Base-by-base conservation (phyloP, 768 basidiomycete genomes). In the Leccinum aurantiacum region DNA sequence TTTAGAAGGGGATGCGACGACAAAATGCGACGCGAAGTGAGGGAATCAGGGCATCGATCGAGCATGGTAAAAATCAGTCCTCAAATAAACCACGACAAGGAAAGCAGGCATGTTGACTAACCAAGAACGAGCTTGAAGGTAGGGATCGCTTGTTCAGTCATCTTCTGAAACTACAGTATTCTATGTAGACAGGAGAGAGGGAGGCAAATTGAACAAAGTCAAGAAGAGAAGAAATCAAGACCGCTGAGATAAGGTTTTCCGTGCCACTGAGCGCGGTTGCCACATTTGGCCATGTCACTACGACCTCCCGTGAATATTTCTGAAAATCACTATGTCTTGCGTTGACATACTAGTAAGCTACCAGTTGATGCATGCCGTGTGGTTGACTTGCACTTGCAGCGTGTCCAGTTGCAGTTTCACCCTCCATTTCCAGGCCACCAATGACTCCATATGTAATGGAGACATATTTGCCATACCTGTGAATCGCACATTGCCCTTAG, bases 121-220 rank as follows among this genome's bases (percentile, higher is more conserved):
- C 95, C 95, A 65, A 98, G 92, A 62, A 98, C 96, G 75, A 99
- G 93, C 79, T 99, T 99, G 84, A 98, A 99, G 59, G 94, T 93
- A 38, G 97, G 95, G 67, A 95, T 31, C 15, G n/a, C 0, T 44
- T 44, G 41, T 44, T 55, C 63, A 15, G 22, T 29, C 82, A 86
- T 88, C 63, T 67, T 63, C 65, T 62, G 60, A 56, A 60, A 63
- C 59, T 60, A 60, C 37, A 49, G 65, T 68, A 49, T 57, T 69
- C 65, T 72, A 64, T 59, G 72, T 58, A 41, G 61, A 53, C 54
- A 58, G 24, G 49, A 63, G 62, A 50, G 49, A 65, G 59, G 53
- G 60, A 66, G 63, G 47, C 17, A 58, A 61, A 60, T 37, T 29
- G 64, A 62, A 67, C 61, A 57, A 71, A 63, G 70, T 66, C 62